Base-by-base conservation (phyloP, 225 moss, liverwort and hornwort genomes). In the Sphagnum contortum region DNA sequence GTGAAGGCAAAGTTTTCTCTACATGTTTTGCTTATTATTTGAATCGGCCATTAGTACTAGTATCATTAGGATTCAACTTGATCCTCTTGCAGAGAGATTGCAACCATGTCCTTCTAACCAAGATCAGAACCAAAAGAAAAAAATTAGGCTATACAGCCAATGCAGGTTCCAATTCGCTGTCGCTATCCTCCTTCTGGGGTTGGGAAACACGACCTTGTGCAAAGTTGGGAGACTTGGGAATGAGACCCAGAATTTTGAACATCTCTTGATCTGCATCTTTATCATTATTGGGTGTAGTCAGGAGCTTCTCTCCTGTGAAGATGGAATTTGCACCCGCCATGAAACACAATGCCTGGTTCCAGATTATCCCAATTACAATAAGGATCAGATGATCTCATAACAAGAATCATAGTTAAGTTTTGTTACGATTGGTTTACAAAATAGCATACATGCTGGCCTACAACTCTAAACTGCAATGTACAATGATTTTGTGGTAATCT, bases 301-400 rank as follows among this genome's bases (percentile, higher is more conserved):
- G 81, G 82, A 98, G 84, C 72, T 93, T 98, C 73, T 93, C 93
- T 3, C 91, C 98, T 3, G 89, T 91, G 59, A 93, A 98, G 45
- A 98, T 98, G 53, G 98, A 98, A 65, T 98, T 98, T 57, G 93
- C 98, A 74, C 98, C 91, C 12, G 98, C 90, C 76, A 98, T 79
- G 66, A 98, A 98, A 69, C 98, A 98, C 59, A 93, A 72, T 2
- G 91, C 90, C 78, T 85, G 69, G 58, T 58, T 7, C 58, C 7
- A 12, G 7, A 5, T 13, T 11, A 44, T 13, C 10, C 14, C 58
- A 6, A 11, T 13, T 58, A 7, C 58, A 58, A 12, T 13, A 4
- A 58, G 29, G 3, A 13, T 3, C 5, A 58, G 53, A 53, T 53
- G 10, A 53, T 10, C 53, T 10, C 29, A 13, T 58, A 11, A 13